Base-by-base conservation (phyloP, 208 protist species). In the Spongospora subterranea region DNA sequence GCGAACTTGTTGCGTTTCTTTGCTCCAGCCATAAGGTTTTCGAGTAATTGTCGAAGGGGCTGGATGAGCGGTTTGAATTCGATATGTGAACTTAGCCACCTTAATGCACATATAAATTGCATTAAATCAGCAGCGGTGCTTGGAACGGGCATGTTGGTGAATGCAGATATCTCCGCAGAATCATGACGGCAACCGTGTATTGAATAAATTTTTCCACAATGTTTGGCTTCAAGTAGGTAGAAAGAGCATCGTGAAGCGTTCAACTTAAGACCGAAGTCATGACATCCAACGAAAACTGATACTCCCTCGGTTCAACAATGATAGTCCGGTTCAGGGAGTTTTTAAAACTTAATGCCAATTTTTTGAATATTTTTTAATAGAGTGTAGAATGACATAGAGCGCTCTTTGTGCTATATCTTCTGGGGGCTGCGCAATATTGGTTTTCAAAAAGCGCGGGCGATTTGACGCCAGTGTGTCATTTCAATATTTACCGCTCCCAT, bases 121-220 rank as follows among this genome's bases (percentile, higher is more conserved):
- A 82, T 82, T 20, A 82, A n/a, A 82, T 82, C 71, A 6, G 71
- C 71, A 20, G 71, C 71, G n/a, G 71, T 82, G 6, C 35, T 35
- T n/a, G 71, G 71, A 43, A 13, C 6, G 6, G 35, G 35, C n/a
- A 82, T 82, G 6, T 6, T 82, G 6, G 71, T 43, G 6, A 82
- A 43, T 35, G 35, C 71, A 20, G n/a, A 6, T 40, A 35, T 43
- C 6, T n/a, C 17, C 6, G 71, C 71, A 82, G 71, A n/a, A n/a
- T 82, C 71, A 43, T 82, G 50, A 24, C 24, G 6, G 13, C 50
- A 60, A 24, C 50, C 50, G 24, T 24, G 13, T 29, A 6, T 6
- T 40, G n/a, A 82, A 43, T 82, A 82, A 82, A 82, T 82, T n/a
- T 45, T 82, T 17, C 71, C 71, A n/a, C 71, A 82, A 6, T n/a